Conservation (phyloP, 2,329 filamentous ascomycete genomes). For the Cladophialophora immunda region DNA sequence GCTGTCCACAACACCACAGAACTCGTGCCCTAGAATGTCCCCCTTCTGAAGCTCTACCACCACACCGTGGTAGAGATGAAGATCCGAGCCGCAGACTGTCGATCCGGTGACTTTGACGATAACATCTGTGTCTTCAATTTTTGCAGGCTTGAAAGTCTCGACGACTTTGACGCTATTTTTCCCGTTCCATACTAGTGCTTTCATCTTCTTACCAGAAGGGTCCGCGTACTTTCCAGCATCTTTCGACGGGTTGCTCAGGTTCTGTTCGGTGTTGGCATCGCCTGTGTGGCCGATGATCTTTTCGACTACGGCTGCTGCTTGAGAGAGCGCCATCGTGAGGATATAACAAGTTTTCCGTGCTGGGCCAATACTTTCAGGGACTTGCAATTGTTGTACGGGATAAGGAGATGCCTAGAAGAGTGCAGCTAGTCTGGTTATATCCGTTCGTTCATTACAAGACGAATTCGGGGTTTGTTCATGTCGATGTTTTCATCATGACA, state of each 20-base stretch:
- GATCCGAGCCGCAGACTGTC: slow-evolving; percentile 69
- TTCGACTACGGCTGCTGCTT: slow-evolving; percentile 74
- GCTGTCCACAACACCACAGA: slow-evolving; percentile 61
- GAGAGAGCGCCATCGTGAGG: slow-evolving; percentile 64
- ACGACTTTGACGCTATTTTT: slow-evolving; percentile 81
- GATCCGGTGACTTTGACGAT: slow-evolving; percentile 79
- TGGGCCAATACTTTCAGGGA: neutral
- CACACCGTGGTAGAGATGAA: slow-evolving; percentile 61
- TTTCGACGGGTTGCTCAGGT: slow-evolving; percentile 71
- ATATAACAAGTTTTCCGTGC: neutral
- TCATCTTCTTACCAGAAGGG: slow-evolving; percentile 70
- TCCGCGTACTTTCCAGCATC: slow-evolving; percentile 62
- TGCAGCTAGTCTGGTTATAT: neutral
- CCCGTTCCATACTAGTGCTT: slow-evolving; percentile 81
- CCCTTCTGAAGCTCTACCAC: slow-evolving; percentile 69
- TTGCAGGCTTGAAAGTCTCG: slow-evolving; percentile 73
- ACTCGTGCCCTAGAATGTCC: slow-evolving; percentile 72
- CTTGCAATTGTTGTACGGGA: neutral
- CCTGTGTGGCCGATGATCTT: slow-evolving; percentile 72
- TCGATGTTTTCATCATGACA: slow-evolving; percentile 37
- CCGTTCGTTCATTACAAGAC: neutral
- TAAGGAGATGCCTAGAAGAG: neutral
- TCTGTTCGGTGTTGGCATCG: slow-evolving; percentile 71
- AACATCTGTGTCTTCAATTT: slow-evolving; percentile 78
- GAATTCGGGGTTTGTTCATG: slow-evolving; percentile 6